phyloP scores from a whole-genome alignment of 2,329 filamentous ascomycete genomes.

The Hypoxylon sp. region DNA sequence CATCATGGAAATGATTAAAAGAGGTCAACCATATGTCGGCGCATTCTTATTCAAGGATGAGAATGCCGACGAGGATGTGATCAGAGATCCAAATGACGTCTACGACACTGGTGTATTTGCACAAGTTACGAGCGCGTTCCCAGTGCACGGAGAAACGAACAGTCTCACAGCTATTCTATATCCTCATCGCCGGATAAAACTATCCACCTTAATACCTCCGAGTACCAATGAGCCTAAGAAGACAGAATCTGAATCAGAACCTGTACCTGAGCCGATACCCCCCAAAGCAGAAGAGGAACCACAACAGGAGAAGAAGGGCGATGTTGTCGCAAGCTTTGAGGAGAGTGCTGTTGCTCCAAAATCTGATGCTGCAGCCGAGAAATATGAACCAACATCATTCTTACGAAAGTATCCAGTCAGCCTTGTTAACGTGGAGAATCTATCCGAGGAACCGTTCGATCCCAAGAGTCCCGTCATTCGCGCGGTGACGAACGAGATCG shows the following conservation, averaged over 20 bases:
- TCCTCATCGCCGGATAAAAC: conserved; percentile 92
- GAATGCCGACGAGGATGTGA: conserved; percentile 92
- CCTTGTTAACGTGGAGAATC: conserved; percentile 94
- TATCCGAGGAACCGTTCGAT: conserved; percentile 89
- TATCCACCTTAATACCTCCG: conserved; percentile 86
- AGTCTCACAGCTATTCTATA: conserved; percentile 94
- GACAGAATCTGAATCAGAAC: conserved; percentile 64
- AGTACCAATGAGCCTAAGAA: conserved; percentile 67
- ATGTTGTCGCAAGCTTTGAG: conserved; percentile 97
- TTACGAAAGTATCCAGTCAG: conserved; percentile 92
- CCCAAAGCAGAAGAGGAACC: conserved; percentile 69
- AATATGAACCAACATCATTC: conserved; percentile 92
- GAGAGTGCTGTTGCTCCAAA: conserved; percentile 78
- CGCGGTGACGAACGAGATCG: conserved; percentile 95
- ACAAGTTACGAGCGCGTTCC: conserved; percentile 96
- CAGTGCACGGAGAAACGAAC: conserved; percentile 86
- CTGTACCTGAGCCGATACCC: conserved; percentile 72
- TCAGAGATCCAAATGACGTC: conserved; percentile 90
- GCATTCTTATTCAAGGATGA: conserved; percentile 98
- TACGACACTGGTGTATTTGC: conserved; percentile 98
- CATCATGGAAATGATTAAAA: conserved; percentile 96
- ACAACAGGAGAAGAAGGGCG: conserved; percentile 81
- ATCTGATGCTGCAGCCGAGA: conserved; percentile 64
- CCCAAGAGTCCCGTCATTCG: conserved; percentile 90
- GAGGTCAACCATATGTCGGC: conserved; percentile 96